Evolutionary conservation across 2,329 filamentous ascomycete genomes (phyloP).

Genomic region (Alternaria metachromatica): DNA sequence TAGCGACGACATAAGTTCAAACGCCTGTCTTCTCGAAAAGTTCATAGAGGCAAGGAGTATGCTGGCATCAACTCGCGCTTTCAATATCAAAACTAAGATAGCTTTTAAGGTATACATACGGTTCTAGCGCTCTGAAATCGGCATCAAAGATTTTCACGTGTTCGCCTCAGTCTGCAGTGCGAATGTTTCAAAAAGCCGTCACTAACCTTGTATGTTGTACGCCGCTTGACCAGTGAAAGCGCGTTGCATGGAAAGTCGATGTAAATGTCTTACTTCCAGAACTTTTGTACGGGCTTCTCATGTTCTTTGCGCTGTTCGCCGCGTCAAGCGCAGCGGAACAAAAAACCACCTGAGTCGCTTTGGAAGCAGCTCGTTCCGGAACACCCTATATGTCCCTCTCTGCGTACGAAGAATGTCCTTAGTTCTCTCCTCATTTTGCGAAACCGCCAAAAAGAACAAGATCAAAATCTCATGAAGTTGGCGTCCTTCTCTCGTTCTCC

Average conservation of each 20-base stretch:
- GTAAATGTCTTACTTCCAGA: too few species aligned
- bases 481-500: too few species aligned
- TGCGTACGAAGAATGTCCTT: too few species aligned
- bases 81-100: fast-evolving
- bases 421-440: too few species aligned
- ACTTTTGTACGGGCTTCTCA: too few species aligned
- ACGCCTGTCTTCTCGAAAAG: not conserved
- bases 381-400: too few species aligned
- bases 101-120: fast-evolving
- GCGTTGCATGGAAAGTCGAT: not conserved
- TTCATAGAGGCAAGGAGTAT: not conserved
- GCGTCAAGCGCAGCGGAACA: too few species aligned
- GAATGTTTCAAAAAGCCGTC: fast-evolving
- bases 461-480: too few species aligned
- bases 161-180: not conserved
- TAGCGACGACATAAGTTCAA: not conserved
- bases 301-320: too few species aligned
- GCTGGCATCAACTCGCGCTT: not conserved
- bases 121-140: fast-evolving
- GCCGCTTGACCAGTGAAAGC: not conserved
- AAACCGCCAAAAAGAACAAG: too few species aligned
- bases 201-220: not conserved
- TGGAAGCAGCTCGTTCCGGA: too few species aligned
- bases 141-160: fast-evolving
- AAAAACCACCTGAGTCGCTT: too few species aligned